Conservation (phyloP, 2,329 filamentous ascomycete genomes). For the Fusarium oligoseptatum region DNA sequence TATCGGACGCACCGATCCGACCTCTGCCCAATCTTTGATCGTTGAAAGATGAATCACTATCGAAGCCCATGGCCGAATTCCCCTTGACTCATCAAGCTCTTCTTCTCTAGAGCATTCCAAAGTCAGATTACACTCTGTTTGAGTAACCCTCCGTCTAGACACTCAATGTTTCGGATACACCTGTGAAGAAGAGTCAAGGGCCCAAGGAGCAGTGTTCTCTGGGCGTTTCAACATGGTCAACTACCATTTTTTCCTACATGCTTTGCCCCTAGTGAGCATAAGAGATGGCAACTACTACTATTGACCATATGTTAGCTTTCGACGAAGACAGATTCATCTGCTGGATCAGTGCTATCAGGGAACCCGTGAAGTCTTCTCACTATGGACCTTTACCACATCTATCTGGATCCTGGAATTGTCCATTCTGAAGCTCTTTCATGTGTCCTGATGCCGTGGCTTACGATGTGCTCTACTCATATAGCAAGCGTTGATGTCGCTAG, state of each 20-base stretch:
- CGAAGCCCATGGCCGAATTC: rapidly evolving
- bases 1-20: neutral
- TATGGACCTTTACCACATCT: too few species aligned
- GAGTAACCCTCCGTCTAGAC: neutral
- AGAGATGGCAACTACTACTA: neutral
- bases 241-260: neutral
- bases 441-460: neutral
- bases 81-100: neutral
- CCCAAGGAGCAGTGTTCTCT: neutral
- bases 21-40: neutral
- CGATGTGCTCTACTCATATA: neutral
- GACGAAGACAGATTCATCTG: neutral
- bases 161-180: neutral
- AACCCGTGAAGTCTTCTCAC: neutral
- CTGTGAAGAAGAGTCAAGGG: neutral
- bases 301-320: neutral
- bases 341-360: neutral
- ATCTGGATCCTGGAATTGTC: neutral
- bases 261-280: neutral
- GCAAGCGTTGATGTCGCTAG: neutral
- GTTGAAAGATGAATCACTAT: neutral
- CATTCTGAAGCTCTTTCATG: neutral
- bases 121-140: neutral
- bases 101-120: neutral
- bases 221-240: too few species aligned